phyloP scores from a whole-genome alignment of 2,329 filamentous ascomycete genomes.

The Colletotrichum spinosum region DNA sequence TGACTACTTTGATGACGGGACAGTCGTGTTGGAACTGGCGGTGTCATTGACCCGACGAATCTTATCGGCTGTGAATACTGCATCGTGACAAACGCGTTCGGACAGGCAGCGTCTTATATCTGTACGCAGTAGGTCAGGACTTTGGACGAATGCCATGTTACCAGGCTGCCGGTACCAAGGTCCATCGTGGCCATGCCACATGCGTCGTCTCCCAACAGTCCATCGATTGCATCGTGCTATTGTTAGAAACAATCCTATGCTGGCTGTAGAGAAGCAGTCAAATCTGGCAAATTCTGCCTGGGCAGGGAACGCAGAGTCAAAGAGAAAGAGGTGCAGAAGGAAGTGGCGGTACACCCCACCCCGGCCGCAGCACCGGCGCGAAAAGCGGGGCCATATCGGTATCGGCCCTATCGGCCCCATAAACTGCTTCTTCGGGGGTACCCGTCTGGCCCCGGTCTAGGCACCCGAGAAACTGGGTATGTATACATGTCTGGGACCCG shows the following conservation, averaged over 20 bases:
- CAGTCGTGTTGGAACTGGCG: too few species aligned
- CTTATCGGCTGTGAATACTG: too few species aligned
- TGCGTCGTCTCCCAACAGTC: slow-evolving; percentile 1
- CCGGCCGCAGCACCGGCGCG: slow-evolving; percentile 7
- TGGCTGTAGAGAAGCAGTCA: not conserved
- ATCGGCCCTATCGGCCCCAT: not conserved
- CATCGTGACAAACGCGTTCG: too few species aligned
- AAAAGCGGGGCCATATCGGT: not conserved
- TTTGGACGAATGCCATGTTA: not conserved
- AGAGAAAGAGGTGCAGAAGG: slow-evolving; percentile 2
- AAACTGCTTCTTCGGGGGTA: not conserved
- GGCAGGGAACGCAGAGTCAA: slow-evolving; percentile 3
- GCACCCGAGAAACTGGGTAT: slow-evolving; percentile 5
- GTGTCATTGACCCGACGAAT: too few species aligned
- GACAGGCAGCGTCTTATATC: slow-evolving; percentile 3
- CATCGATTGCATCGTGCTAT: slow-evolving; percentile 1
- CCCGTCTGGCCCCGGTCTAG: not conserved
- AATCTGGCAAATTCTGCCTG: not conserved
- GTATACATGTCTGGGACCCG: too few species aligned
- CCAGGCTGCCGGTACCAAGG: not conserved
- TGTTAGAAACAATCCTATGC: slow-evolving; percentile 16
- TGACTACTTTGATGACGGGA: too few species aligned
- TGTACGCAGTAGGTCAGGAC: not conserved
- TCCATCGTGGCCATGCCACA: slow-evolving; percentile 16
- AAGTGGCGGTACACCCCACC: slow-evolving; percentile 16